Percentiles rank a stretch among this genome's conserved stretches.
Evolutionary conservation across 768 basidiomycete genomes (phyloP).

Genomic region (Termitomyces sp.): DNA sequence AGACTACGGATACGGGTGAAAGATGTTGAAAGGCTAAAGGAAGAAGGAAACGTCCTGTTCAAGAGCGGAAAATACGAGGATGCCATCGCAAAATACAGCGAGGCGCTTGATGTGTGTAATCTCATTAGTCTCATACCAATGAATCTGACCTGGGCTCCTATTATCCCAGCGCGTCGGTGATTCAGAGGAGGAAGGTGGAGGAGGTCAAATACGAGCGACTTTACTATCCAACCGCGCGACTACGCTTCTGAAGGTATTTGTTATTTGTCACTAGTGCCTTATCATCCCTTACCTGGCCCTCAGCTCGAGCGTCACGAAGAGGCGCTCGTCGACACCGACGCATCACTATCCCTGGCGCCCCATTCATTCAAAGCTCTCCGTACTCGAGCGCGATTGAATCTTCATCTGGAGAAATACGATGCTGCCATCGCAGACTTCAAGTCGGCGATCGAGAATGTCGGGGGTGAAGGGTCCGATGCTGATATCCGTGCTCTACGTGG

Average conservation of each 20-base stretch:
- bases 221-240: conserved; percentile 84
- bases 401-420: conserved; percentile 74
- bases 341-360: conserved; percentile 58
- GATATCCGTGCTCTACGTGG: conserved; percentile 59
- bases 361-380: conserved; percentile 82
- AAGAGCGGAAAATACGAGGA: conserved; percentile 56
- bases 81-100: conserved; percentile 66
- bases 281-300: conserved; percentile 1
- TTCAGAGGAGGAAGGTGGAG: conserved; percentile 66
- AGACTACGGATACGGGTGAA: conserved; percentile 75
- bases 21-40: conserved; percentile 79
- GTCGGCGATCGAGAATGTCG: conserved; percentile 71
- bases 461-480: conserved; percentile 54
- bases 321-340: conserved; percentile 69
- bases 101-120: conserved; percentile 60
- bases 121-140: background rate
- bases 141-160: background rate
- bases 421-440: conserved; percentile 73
- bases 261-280: background rate
- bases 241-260: conserved; percentile 65
- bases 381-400: conserved; percentile 77
- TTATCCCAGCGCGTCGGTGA: conserved; percentile 59
- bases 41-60: conserved; percentile 80
- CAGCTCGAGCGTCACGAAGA: conserved; percentile 65
- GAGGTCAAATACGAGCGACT: conserved; percentile 78